Base-by-base conservation (phyloP, 1,284 basidiomycete species). In the Schizopora paradoxa region DNA sequence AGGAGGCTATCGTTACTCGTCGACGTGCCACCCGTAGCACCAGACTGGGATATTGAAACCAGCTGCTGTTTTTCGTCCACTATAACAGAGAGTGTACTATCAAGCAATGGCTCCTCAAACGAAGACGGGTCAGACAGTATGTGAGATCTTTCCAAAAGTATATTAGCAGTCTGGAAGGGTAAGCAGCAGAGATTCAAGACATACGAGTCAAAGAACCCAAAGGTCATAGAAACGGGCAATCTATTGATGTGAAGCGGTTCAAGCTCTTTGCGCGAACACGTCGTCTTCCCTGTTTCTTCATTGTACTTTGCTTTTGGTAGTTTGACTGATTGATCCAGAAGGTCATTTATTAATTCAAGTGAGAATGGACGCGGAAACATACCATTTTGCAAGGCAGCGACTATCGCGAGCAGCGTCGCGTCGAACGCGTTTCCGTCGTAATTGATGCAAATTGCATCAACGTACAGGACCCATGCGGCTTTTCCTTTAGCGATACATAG, bases 381-480 rank as follows among this genome's bases (percentile, higher is more conserved):
- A 94, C 92, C 86, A 56, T 92, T 87, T 61, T 73, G 74, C 38
- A 99, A 67, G 3, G 95, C 93, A 10, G 86, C 82, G 39, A 92
- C 78, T 69, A 94, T 87, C 0, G 92, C 91, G 11, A 97, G 62
- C 2, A 97, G 71, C 0, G 90, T 77, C 0, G 94, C 91, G 54
- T 99, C 95, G 53, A 96, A 89, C 1, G 79, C 86, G 59, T 97
- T 97, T 6, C 95, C 95, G 62, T 99, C 94, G 58, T 93, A 95
- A 66, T 95, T 97, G 57, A 99, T 87, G 64, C 93, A 97, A 4
- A 86, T 89, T 23, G 91, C 80, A 54, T 99, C 95, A 53, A 98
- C 74, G 63, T 97, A 97, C 13, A 99, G 71, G 19, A 86, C 84
- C 92, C 93, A 99, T 0, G 74, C 92, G 0, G 90, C 75, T 62